A percentile compares a stretch with the other conserved stretches of the same genome.
phyloP scores from a whole-genome alignment of 495 filamentous ascomycete genomes.

The Jackrogersella minutella region DNA sequence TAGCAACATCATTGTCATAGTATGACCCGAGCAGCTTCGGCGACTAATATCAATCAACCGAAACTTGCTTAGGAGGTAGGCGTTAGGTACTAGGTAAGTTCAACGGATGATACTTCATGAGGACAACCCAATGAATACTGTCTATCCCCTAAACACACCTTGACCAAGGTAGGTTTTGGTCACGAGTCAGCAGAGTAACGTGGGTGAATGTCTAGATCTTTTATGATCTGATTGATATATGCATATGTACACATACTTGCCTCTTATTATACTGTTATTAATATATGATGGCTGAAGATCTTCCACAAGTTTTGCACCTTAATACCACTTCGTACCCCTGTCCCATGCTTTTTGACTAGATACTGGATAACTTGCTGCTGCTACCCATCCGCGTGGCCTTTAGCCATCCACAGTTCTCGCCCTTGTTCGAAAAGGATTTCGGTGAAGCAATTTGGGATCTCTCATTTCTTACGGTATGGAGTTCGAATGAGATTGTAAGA shows the following conservation, averaged over 20 bases:
- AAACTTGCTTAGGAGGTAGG: background rate
- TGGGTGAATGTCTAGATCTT: constrained; percentile 24
- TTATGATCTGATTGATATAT: constrained; percentile 36
- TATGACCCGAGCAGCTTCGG: background rate
- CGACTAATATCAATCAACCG: background rate
- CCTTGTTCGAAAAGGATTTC: constrained; percentile 31
- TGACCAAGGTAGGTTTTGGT: background rate
- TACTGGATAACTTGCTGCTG: constrained; percentile 25
- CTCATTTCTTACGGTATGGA: background rate
- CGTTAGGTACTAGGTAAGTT: too few relatives aligned
- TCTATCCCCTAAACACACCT: background rate
- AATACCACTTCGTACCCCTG: constrained; percentile 33
- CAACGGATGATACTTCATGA: background rate
- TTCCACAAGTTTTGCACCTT: constrained; percentile 26
- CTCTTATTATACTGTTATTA: constrained; percentile 18
- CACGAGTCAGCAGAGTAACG: constrained; percentile 1
- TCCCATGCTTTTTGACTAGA: constrained; percentile 3
- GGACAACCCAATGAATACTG: background rate
- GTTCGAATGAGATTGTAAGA: background rate
- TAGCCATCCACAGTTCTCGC: constrained; percentile 8
- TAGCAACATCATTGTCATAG: constrained; percentile 4
- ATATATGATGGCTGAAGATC: constrained; percentile 40
- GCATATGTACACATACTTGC: too few relatives aligned
- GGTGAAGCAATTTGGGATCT: constrained; percentile 27
- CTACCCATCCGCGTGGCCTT: constrained; percentile 39